Evolutionary conservation across 1,284 basidiomycete species (phyloP), one percentile per base, ranked within the genome.

Genomic region (Peniophora sp.): DNA sequence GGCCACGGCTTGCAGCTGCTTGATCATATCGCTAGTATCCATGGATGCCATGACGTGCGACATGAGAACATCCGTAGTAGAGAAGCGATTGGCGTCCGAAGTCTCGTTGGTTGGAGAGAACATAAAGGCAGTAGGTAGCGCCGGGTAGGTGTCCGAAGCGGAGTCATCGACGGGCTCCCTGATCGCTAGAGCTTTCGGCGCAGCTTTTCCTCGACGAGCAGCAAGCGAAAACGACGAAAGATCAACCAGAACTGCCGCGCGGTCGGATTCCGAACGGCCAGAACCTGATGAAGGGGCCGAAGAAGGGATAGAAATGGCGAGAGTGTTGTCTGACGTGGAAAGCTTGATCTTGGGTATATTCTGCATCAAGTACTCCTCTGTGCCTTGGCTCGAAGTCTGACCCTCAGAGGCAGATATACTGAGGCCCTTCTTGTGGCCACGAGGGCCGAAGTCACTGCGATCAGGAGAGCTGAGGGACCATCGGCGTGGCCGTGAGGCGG

Each of bases 111-210:
- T n/a, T 8, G 38, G 38, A 6, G 38, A 41, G 38, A 41, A 41
- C n/a, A 41, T n/a, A n/a, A 84, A 83, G 12, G 81, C 76, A 19
- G 79, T 78, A 16, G 83, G 83, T 43, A 84, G 79, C 49, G 70
- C 70, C 34, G 83, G 80, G 62, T 84, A 83, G 38, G 69, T 55
- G 54, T 65, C 58, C 10, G 16, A 16, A 14, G 60, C 54, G 27
- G 58, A 56, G 19, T 61, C 57, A n/a, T 56, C 44, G 38, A 59
- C 57, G n/a, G 50, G 25, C 43, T 59, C 55, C 45, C 63, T 62
- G 25, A 78, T 52, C 22, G 65, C 58, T 36, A 84, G 61, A 2
- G 71, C 66, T 27, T 73, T 61, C 16, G 73, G 70, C 6, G 65
- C 55, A 41, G 68, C 67, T 60, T 71, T 75, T 38, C 83, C 82